phyloP scores from a whole-genome alignment of 345 rosid species.

The Syzygium aromaticum region DNA sequence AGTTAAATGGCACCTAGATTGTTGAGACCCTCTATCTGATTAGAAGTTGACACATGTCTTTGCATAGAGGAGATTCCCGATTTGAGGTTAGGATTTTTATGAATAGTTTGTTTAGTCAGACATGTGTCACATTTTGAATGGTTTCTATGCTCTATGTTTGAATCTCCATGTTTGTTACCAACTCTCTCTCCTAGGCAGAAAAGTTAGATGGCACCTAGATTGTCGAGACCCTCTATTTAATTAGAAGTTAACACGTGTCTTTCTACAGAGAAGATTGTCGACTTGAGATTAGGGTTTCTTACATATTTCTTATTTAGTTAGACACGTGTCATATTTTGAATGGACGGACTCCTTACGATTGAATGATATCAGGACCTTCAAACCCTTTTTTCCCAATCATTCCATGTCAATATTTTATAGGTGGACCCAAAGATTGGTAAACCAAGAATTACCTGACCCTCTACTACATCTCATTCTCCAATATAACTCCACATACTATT shows the following conservation, averaged over 20 bases:
- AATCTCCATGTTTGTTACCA: not conserved
- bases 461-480: not conserved
- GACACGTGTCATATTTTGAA: not conserved
- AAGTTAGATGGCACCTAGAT: not conserved
- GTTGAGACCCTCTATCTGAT: not conserved
- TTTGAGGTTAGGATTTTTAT: not conserved
- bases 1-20: not conserved
- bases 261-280: not conserved
- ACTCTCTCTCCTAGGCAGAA: not conserved
- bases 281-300: not conserved
- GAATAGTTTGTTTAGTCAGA: not conserved
- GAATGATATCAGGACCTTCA: not conserved
- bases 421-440: not conserved
- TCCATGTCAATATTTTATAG: not conserved
- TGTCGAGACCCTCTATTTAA: not conserved
- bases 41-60: not conserved
- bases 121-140: not conserved
- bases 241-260: not conserved
- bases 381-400: not conserved
- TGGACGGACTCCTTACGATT: not conserved
- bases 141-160: not conserved
- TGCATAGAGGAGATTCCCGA: not conserved
- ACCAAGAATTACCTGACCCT: not conserved
- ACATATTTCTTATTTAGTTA: not conserved
- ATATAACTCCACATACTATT: not conserved